phyloP scores from a whole-genome alignment of 1,139 yeast species.

The Pneumocystis oryctolagi region DNA sequence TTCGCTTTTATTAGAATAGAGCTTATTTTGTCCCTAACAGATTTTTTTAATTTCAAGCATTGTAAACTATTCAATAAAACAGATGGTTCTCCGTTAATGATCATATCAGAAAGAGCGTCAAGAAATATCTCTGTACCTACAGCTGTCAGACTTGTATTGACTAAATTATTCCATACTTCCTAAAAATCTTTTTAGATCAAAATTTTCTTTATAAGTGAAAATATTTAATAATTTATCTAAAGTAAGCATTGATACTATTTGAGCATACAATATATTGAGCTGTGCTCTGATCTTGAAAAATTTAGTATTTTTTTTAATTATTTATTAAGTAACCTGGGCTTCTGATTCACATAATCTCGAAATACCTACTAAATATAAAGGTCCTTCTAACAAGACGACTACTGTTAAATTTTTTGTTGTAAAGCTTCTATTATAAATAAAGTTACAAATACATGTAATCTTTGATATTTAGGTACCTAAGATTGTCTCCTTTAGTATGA shows the following conservation, averaged over 20 bases:
- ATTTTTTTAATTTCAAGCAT: slow-evolving; percentile 36
- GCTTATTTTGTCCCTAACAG: slow-evolving; percentile 35
- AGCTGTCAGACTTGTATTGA: background rate
- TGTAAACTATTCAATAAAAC: slow-evolving; percentile 48
- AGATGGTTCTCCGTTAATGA: slow-evolving; percentile 41
- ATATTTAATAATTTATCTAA: slow-evolving; percentile 56
- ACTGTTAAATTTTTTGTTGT: slow-evolving; percentile 37
- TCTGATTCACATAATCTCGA: slow-evolving; percentile 43
- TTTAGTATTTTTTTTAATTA: background rate
- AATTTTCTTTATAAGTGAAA: slow-evolving; percentile 59
- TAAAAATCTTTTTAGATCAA: slow-evolving; percentile 62
- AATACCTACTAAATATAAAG: slow-evolving; percentile 61
- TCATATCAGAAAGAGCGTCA: slow-evolving; percentile 43
- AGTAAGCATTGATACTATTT: slow-evolving; percentile 65
- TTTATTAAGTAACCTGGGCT: slow-evolving; percentile 24
- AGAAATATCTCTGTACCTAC: slow-evolving; percentile 38
- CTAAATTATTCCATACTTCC: slow-evolving; percentile 31
- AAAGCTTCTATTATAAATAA: slow-evolving; percentile 16
- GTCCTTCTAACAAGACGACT: slow-evolving; percentile 48
- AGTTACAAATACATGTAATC: slow-evolving; percentile 4
- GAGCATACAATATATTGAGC: slow-evolving; percentile 59
- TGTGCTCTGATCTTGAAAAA: slow-evolving; percentile 36
- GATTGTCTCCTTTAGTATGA: slow-evolving; percentile 18
- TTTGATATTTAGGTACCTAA: slow-evolving; percentile 12
- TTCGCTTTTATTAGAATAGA: slow-evolving; percentile 30